Evolutionary conservation across 495 filamentous ascomycete genomes (phyloP).

Genomic region (Neurospora sp.): DNA sequence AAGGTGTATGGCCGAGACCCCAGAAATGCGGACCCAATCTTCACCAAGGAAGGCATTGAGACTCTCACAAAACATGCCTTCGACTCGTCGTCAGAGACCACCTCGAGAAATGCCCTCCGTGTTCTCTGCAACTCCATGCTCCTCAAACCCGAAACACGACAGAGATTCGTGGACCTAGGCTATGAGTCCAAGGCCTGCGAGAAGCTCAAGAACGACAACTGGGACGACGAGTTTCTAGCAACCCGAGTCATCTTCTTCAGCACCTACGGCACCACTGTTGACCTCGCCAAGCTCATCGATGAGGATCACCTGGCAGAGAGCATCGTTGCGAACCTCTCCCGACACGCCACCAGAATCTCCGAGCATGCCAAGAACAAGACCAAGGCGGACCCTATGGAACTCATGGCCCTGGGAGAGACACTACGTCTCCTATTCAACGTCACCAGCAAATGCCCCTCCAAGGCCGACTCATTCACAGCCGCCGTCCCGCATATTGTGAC

Average conservation of each 20-base stretch:
- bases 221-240: conserved; percentile 81
- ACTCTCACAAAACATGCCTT: conserved; percentile 65
- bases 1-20: conserved; percentile 71
- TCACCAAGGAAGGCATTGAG: conserved; percentile 69
- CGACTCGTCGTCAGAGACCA: conserved; percentile 43
- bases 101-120: conserved; percentile 69
- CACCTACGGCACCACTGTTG: conserved; percentile 68
- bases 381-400: conserved; percentile 52
- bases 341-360: conserved; percentile 43
- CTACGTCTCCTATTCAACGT: conserved; percentile 88
- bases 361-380: conserved; percentile 12
- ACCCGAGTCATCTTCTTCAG: conserved; percentile 76
- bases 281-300: conserved; percentile 60
- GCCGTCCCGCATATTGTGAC: conserved; percentile 64
- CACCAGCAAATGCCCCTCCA: conserved; percentile 52
- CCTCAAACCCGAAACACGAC: conserved; percentile 58
- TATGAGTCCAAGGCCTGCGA: conserved; percentile 60
- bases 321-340: conserved; percentile 55
- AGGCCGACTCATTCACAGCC: conserved; percentile 48
- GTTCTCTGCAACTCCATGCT: conserved; percentile 84
- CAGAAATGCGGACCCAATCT: conserved; percentile 65
- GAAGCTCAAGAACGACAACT: conserved; percentile 62
- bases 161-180: conserved; percentile 72
- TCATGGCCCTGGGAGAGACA: conserved; percentile 73
- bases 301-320: conserved; percentile 59